Evolutionary conservation across 768 basidiomycete genomes (phyloP).

Genomic region (Goffeauzyma gilvescens): DNA sequence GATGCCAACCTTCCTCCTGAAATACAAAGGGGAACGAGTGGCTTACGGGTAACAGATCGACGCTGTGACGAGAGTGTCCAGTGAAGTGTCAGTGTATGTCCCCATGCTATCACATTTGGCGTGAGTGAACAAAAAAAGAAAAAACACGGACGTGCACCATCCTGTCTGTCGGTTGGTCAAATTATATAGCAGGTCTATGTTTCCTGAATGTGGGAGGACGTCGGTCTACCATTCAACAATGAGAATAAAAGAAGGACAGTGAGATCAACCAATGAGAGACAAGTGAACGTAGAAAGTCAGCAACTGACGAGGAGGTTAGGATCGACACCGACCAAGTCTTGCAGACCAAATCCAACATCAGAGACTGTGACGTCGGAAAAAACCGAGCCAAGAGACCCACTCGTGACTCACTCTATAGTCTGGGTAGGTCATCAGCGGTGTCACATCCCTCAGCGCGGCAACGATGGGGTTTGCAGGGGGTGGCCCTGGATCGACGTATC

Average conservation of each 20-base stretch:
- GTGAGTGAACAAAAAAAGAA: too few species aligned
- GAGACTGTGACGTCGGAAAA: too few species aligned
- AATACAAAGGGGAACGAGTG: conserved; percentile 22
- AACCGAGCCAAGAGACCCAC: too few species aligned
- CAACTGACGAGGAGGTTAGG: too few species aligned
- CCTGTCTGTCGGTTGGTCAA: conserved; percentile 11
- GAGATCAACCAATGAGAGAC: too few species aligned
- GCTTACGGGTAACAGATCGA: conserved; percentile 13
- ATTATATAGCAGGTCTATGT: conserved; percentile 7
- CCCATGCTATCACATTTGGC: too few species aligned
- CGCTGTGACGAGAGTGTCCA: neutral
- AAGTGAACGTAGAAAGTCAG: too few species aligned
- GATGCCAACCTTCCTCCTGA: conserved; percentile 25
- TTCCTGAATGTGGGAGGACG: conserved; percentile 19
- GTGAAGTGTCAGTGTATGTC: too few species aligned
- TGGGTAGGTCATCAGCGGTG: conserved; percentile 25
- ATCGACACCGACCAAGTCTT: too few species aligned
- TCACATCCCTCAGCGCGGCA: conserved; percentile 22
- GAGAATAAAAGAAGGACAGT: too few species aligned
- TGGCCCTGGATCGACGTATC: conserved; percentile 25
- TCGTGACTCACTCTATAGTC: conserved; percentile 22
- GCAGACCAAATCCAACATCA: too few species aligned
- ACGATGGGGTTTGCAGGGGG: conserved; percentile 18
- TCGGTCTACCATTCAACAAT: conserved; percentile 15
- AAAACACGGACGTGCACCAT: conserved; percentile 23